Conservation (phyloP, 192 early-diverging fungal genomes). For the Rhizoclosmatium globosum region DNA sequence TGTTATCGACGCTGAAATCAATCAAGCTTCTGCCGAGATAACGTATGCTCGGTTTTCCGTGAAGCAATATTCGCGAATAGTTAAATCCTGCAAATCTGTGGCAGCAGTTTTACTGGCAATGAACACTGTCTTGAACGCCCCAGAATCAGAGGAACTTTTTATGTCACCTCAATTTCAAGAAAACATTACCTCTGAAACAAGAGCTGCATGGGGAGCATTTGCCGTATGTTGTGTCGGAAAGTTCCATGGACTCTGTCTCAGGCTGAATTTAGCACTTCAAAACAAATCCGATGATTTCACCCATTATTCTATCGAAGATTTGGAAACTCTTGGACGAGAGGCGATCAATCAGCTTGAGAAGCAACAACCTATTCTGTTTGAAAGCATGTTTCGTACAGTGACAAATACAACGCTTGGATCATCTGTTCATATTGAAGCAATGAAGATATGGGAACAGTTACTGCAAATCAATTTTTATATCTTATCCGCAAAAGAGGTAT, state of each 20-base stretch:
- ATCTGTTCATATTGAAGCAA: background rate
- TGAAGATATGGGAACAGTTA: constrained; percentile 12
- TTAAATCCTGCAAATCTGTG: background rate
- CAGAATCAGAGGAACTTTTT: background rate
- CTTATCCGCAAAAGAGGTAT: constrained; percentile 10
- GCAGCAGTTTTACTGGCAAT: constrained; percentile 22
- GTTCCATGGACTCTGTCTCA: background rate
- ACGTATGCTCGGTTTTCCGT: constrained; percentile 26
- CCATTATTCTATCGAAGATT: background rate
- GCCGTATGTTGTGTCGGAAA: background rate
- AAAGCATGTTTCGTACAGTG: background rate
- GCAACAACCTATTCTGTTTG: background rate
- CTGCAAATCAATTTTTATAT: constrained; percentile 30
- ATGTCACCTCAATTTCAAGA: constrained; percentile 4
- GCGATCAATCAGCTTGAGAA: background rate
- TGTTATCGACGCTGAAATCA: constrained; percentile 13
- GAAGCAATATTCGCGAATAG: constrained; percentile 8
- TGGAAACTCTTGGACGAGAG: background rate
- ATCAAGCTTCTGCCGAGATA: constrained; percentile 28
- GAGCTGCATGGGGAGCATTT: background rate
- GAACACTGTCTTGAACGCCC: constrained; percentile 8
- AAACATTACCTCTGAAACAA: constrained; percentile 11
- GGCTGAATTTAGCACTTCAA: too few relatives aligned
- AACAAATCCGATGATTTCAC: too few relatives aligned
- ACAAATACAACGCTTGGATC: background rate